Base-by-base conservation (phyloP, 495 filamentous ascomycete genomes). In the Podospora fimiseda region DNA sequence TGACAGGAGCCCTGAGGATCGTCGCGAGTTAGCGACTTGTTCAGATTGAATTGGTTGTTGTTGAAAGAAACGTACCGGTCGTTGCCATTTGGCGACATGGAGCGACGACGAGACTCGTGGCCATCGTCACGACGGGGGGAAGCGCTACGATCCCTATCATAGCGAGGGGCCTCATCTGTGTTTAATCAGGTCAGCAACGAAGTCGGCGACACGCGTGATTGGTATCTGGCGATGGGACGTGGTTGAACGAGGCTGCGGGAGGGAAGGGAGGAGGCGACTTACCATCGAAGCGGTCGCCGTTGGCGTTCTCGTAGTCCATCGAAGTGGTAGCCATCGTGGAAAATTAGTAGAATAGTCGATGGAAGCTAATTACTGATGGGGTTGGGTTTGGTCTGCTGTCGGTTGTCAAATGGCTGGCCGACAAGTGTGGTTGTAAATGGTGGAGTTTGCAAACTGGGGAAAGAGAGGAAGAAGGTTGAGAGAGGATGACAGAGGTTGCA, bases 301-400 rank as follows among this genome's bases (percentile, higher is more conserved):
- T 88, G 55, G 90, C 88, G 65, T 83, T 87, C 63, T 93, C 89
- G 73, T 90, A 93, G 63, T 95, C 89, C 79, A 89, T 87, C 52
- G 73, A 70, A 5, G 74, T 76, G 41, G 77, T 80, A 15, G 78
- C 73, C 76, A 80, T 80, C 11, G 69, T 59, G 43, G 47, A 43
- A 15, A 45, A 45, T 37, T 50, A 20, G 21, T 21, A 44, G 43
- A 42, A 37, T 22, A 48, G 21, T n/a, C n/a, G 27, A 23, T 16
- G 19, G 38, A 21, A 16, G 37, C 27, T 16, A 54, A 54, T 27
- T 42, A 36, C 19, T 46, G 41, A 30, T 43, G 39, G 42, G 43
- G 49, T 27, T 43, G 24, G 39, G 42, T 23, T 47, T 33, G 27
- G 11, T 33, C 27, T 33, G n/a, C n/a, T n/a, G 27, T 33, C 27